Conservation (phyloP, 176 grass and related monocot species). For the Ampelocalamus luodianensis region DNA sequence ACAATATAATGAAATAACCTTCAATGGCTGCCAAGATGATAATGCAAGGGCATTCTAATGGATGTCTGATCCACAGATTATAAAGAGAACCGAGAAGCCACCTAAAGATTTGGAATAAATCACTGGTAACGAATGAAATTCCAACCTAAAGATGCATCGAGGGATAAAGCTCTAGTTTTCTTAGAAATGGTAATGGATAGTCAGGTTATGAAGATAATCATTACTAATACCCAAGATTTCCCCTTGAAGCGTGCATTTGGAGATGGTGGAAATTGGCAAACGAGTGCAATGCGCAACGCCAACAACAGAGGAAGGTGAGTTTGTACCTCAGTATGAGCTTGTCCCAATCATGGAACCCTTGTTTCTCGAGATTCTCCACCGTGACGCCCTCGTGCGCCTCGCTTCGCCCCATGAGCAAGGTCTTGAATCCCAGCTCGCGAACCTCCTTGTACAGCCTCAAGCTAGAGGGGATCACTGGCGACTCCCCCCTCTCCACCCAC, state of each 20-base stretch:
- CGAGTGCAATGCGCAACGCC: background rate
- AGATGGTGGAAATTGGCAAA: background rate
- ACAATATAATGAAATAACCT: background rate
- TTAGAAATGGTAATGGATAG: background rate
- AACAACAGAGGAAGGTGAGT: background rate
- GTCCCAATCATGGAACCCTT: slow-evolving; percentile 71
- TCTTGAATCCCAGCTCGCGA: slow-evolving; percentile 62
- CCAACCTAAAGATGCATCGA: background rate
- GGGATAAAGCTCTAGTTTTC: background rate
- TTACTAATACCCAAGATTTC: background rate
- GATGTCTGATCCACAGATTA: background rate
- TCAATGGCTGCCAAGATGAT: background rate
- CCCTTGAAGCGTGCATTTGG: background rate
- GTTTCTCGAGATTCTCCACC: slow-evolving; percentile 61
- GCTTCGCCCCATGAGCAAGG: slow-evolving; percentile 67
- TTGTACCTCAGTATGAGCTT: slow-evolving; percentile 76
- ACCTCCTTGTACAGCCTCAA: slow-evolving; percentile 67
- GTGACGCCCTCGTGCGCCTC: slow-evolving; percentile 57
- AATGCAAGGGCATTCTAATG: background rate
- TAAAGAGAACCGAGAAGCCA: background rate
- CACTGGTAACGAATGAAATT: background rate
- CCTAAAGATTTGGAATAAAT: background rate
- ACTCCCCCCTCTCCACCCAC: slow-evolving; percentile 73
- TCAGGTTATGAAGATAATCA: background rate
- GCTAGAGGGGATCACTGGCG: slow-evolving; percentile 71